Evolutionary conservation across 164 flowering plant species (phyloP).

Genomic region (Brasenia schreberi): DNA sequence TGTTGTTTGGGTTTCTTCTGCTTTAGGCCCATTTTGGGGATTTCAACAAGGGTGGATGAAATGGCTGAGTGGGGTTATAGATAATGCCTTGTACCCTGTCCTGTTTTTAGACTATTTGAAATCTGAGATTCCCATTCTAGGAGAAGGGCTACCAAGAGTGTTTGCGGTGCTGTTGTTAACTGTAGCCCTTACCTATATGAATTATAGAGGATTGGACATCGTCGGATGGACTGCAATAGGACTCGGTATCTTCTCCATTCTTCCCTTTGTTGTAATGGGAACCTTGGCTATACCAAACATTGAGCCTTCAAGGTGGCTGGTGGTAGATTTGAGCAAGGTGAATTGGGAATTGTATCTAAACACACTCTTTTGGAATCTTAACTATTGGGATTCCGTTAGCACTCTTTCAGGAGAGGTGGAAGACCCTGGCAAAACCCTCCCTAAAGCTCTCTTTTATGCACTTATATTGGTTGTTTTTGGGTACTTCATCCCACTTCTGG

Average conservation of each 20-base stretch:
- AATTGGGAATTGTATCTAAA: constrained; percentile 42
- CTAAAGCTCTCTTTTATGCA: constrained; percentile 36
- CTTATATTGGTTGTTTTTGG: constrained; percentile 30
- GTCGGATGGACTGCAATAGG: constrained; percentile 39
- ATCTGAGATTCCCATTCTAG: constrained; percentile 25
- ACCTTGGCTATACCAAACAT: constrained; percentile 31
- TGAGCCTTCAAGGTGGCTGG: constrained; percentile 37
- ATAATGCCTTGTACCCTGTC: constrained; percentile 49
- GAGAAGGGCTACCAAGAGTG: constrained; percentile 24
- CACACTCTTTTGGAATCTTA: constrained; percentile 52
- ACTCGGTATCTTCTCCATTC: constrained; percentile 31
- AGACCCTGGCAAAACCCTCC: constrained; percentile 37
- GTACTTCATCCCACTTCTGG: constrained; percentile 38
- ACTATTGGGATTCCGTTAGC: constrained; percentile 53
- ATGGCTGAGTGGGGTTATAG: constrained; percentile 66
- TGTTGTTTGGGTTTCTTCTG: constrained; percentile 53
- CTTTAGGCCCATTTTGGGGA: constrained; percentile 49
- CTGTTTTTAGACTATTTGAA: constrained; percentile 45
- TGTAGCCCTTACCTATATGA: constrained; percentile 31
- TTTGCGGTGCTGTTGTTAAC: constrained; percentile 24
- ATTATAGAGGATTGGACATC: constrained; percentile 41
- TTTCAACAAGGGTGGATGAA: constrained; percentile 63
- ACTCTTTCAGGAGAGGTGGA: constrained; percentile 49
- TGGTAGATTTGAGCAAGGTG: constrained; percentile 22
- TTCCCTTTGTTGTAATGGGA: constrained; percentile 47